Base-by-base conservation (phyloP, 345 rosid genomes). In the Corchorus capsularis region DNA sequence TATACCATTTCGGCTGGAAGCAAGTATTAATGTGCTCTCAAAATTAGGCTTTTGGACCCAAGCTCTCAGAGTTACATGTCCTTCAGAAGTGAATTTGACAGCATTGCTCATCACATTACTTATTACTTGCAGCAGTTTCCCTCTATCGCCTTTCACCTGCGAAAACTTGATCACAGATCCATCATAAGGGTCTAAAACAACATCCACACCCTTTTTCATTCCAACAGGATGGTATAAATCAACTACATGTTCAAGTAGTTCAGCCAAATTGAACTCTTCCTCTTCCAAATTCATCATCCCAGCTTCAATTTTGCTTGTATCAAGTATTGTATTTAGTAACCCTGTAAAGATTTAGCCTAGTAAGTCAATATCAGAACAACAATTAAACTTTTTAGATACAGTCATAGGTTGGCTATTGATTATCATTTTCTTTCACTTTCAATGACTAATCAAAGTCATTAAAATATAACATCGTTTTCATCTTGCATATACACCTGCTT, bases 241-340 rank as follows among this genome's bases (percentile, higher is more conserved):
- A 12, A 82, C 90, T 10, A 76, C 86, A 41, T 89, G 87, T 76
- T 93, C 97, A 46, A 95, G 75, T 50, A 93, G 87, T 13, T 84
- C 69, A 0, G 78, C 86, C 32, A 93, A 53, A 77, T 90, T 79
- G 49, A 95, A 95, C 47, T 89, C 94, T 71, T 88, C 91, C 73
- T 89, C 94, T 47, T 85, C 86, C 32, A 94, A 80, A 13, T 84
- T 85, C 93, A 94, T 88, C 79, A 91, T 94, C 0, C 93, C 95
- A 0, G 93, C 94, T 78, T 91, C 99, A 11, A 93, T 86, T 81
- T 91, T 95, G 84, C 96, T 95, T 32, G 79, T 84, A 60, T 95
- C 98, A 20, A 93, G 90, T 74, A 93, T 80, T 32, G 89, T 82
- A 79, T 89, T 91, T 43, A 93, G 79, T 43, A 93, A 60, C 62